Conservation (phyloP, 2,329 filamentous ascomycete genomes). For the Blumeria hordei region DNA sequence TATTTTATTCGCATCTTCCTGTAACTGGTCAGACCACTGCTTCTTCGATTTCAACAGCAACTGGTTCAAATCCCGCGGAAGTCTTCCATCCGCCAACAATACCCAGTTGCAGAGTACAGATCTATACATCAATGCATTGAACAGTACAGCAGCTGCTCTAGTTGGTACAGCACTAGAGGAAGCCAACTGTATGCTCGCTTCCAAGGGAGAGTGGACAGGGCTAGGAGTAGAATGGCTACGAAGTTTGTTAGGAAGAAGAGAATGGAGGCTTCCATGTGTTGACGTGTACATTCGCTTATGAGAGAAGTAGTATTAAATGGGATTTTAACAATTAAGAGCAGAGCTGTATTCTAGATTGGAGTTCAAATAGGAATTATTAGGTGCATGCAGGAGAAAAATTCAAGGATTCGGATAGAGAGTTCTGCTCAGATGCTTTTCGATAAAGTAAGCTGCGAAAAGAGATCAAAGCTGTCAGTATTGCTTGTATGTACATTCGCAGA, state of each 20-base stretch:
- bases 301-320: neutral
- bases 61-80: conserved; percentile 66
- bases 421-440: too few species aligned
- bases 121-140: conserved; percentile 22
- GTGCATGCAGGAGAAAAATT: too few species aligned
- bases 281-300: conserved; percentile 63
- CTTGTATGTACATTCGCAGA: too few species aligned
- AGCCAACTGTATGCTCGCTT: conserved; percentile 22
- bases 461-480: too few species aligned
- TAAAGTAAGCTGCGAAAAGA: too few species aligned
- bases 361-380: too few species aligned
- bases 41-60: conserved; percentile 82
- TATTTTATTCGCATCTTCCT: conserved; percentile 79
- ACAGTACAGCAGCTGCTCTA: conserved; percentile 45
- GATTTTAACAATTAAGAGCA: too few species aligned
- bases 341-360: too few species aligned
- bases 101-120: neutral
- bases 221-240: conserved; percentile 70
- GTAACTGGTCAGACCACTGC: conserved; percentile 70
- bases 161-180: conserved; percentile 43
- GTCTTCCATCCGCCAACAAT: conserved; percentile 7
- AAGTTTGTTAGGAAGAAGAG: conserved; percentile 54
- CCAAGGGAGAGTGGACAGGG: conserved; percentile 43
- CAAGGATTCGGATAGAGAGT: too few species aligned
- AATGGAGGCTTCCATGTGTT: conserved; percentile 80